Evolutionary conservation across 148 eudicot species (phyloP).

Genomic region (Polygonum maritimum): DNA sequence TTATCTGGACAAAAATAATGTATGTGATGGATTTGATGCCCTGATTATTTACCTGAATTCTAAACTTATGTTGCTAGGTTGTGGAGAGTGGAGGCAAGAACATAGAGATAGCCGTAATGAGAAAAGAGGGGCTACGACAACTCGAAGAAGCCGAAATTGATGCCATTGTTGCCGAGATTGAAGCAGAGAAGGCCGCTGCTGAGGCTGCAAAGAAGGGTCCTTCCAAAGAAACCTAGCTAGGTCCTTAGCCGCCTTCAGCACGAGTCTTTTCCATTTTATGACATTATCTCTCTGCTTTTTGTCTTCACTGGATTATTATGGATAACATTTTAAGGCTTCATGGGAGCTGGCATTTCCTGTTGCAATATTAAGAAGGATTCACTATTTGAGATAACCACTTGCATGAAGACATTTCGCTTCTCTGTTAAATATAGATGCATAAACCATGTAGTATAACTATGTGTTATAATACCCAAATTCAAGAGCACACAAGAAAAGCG

Average conservation of each 20-base stretch:
- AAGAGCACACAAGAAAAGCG: too few relatives aligned
- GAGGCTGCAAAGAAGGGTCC: conserved; percentile 82
- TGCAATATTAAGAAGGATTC: not conserved
- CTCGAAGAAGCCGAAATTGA: conserved; percentile 95
- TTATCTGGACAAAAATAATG: not conserved
- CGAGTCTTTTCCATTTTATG: not conserved
- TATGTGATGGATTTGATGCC: not conserved
- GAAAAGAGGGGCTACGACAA: conserved; percentile 73
- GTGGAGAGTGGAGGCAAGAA: conserved; percentile 99
- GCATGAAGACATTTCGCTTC: too few relatives aligned
- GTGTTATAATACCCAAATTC: too few relatives aligned
- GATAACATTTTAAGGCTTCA: not conserved
- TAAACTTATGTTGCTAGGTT: conserved; percentile 35
- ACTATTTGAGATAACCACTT: too few relatives aligned
- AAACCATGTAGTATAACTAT: too few relatives aligned
- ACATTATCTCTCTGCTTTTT: not conserved
- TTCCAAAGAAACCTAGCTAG: conserved; percentile 48
- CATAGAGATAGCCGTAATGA: conserved; percentile 96
- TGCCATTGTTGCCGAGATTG: conserved; percentile 89
- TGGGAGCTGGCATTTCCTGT: not conserved
- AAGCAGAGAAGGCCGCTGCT: conserved; percentile 92
- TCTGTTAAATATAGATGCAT: too few relatives aligned
- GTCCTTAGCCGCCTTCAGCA: not conserved
- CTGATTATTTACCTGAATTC: not conserved
- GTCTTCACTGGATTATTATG: not conserved